Base-by-base conservation (phyloP, 768 basidiomycete species). In the Suillus placidus region DNA sequence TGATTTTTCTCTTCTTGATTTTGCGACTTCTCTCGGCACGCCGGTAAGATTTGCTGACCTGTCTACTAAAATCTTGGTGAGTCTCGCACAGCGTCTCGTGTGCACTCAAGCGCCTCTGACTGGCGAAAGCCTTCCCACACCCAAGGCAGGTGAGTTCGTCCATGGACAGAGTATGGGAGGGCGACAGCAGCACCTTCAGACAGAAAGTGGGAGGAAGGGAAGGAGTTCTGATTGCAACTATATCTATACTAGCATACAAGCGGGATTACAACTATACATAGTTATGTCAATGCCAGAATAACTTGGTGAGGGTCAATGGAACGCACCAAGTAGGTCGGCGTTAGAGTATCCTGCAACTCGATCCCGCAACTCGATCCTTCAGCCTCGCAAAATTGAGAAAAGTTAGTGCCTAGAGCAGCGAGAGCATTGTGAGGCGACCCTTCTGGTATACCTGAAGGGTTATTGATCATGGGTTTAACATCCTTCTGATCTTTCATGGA, bases 371-470 rank as follows among this genome's bases (percentile, higher is more conserved):
- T 37, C 12, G 37, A 37, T 37, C 37, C 37, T 37, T 26, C 26
- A 26, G 26, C 26, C 26, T 26, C 26, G 26, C 26, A 26, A 26
- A 26, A 26, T 26, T 26, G 26, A 26, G 26, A 26, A 26, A 26
- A 26, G 26, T 26, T 26, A 26, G 26, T 26, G 23, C 71, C 71
- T 7, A 35, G 71, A 68, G 72, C 71, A 35, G 72, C 68, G 5
- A 78, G 68, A 60, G 75, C 71, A 64, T 84, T 85, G 16, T 80
- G 80, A n/a, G 83, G 82, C 5, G 84, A 84, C 12, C 78, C 79
- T 23, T 81, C 74, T 18, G 71, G 70, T 23, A 74, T 70, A 38
- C 72, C 79, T 7, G 69, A 71, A 8, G 79, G 74, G 3, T 73
- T 72, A 67, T 52, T 67, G 9, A 63, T 64, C 55, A 79, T 77